These are phyloP conservation scores for Blepharisma stoltei DNA, from an alignment of 73 alveolate genomes.

Conservation along the genomic window DNA sequence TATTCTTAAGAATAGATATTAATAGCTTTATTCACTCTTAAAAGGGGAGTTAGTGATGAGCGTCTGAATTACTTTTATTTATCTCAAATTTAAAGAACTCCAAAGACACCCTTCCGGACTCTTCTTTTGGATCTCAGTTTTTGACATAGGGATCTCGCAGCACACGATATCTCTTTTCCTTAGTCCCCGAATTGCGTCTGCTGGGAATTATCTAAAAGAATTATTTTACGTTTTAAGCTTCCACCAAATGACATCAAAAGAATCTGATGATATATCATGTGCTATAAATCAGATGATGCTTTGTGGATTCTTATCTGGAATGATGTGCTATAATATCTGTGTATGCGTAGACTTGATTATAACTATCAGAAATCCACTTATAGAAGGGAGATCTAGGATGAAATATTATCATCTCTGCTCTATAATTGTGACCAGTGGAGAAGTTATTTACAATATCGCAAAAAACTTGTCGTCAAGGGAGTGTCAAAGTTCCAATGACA, in stretches of 20 bases:
- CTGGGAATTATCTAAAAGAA: background rate
- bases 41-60: background rate
- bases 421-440: background rate
- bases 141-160: background rate
- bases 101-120: conserved; percentile 15
- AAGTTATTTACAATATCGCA: background rate
- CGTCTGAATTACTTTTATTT: background rate
- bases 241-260: background rate
- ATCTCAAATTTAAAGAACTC: conserved; percentile 18
- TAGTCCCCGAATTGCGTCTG: background rate
- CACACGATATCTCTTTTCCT: background rate
- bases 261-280: background rate
- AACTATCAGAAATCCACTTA: background rate
- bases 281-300: conserved; percentile 25
- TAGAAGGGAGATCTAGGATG: conserved; percentile 1
- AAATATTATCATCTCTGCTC: background rate
- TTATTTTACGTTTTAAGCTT: background rate
- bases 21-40: no score
- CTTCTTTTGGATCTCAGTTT: conserved; percentile 9
- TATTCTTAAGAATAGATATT: no score
- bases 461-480: background rate
- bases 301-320: background rate
- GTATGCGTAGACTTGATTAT: background rate
- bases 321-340: background rate
- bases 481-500: background rate